Conservation (phyloP, 257 asterid species). For the Paulownia fortunei region DNA sequence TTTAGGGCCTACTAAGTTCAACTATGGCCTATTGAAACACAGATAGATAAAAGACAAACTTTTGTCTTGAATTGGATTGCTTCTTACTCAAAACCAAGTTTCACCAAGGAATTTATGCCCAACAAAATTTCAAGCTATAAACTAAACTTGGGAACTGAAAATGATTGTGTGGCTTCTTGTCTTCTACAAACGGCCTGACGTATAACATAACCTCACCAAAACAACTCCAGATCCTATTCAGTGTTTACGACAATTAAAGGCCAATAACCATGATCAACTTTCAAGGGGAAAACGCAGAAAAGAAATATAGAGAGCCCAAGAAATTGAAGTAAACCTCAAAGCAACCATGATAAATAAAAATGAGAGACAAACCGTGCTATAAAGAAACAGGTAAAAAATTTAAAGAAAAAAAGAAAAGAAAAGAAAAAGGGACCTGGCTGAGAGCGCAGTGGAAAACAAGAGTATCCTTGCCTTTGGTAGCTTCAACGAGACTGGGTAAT, state of each 20-base stretch:
- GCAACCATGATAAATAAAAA: background rate
- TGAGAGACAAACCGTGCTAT: background rate
- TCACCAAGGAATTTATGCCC: background rate
- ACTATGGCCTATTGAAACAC: too few relatives aligned
- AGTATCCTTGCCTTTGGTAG: conserved; percentile 84
- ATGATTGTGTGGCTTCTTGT: background rate
- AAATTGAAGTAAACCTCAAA: background rate
- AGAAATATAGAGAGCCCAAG: background rate
- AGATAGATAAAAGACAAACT: too few relatives aligned
- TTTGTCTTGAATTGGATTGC: background rate
- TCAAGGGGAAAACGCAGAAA: background rate
- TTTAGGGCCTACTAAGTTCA: background rate
- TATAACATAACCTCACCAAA: background rate
- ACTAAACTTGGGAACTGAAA: background rate
- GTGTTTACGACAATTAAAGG: background rate
- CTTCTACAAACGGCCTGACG: background rate
- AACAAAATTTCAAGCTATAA: background rate
- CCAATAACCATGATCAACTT: background rate
- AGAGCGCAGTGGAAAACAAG: conserved; percentile 97
- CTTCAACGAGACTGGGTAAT: conserved; percentile 68
- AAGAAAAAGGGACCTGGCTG: conserved; percentile 70
- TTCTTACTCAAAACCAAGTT: background rate
- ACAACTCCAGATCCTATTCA: background rate
- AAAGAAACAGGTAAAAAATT: background rate
- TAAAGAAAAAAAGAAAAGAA: background rate